A percentile compares a stretch with the other conserved stretches of the same genome.
phyloP scores from a whole-genome alignment of 2,329 filamentous ascomycete genomes.

The Epichloe elymi region DNA sequence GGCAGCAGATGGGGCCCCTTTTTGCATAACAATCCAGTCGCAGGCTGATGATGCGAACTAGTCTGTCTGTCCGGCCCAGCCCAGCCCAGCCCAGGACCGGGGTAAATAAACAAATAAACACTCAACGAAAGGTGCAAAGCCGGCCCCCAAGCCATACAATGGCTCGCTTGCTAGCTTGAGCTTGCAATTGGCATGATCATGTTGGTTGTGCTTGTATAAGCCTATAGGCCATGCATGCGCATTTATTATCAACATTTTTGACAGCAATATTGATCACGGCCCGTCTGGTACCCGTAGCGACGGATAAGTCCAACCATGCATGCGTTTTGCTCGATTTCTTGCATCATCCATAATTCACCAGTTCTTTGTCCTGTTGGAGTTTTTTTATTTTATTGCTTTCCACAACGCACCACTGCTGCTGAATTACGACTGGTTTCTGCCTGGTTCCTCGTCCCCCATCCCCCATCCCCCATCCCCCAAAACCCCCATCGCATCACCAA shows the following conservation, averaged over 20 bases:
- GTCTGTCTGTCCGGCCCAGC: background rate
- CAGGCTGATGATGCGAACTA: background rate
- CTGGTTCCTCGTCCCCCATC: background rate
- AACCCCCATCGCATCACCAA: background rate
- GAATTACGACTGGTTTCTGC: background rate
- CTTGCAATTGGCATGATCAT: too few relatives aligned
- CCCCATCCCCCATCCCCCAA: background rate
- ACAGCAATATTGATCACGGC: background rate
- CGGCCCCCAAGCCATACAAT: background rate
- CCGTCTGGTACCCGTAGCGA: slow-evolving; percentile 3
- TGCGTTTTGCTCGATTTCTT: too few relatives aligned
- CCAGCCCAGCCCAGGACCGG: background rate
- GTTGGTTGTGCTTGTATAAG: too few relatives aligned
- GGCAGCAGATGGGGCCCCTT: background rate
- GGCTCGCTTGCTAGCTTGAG: too few relatives aligned
- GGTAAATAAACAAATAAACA: slow-evolving; percentile 5
- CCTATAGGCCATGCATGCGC: too few relatives aligned
- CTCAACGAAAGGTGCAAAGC: background rate
- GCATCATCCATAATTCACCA: background rate
- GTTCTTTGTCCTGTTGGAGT: background rate
- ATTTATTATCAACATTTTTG: background rate
- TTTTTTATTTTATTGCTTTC: background rate
- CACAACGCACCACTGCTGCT: background rate
- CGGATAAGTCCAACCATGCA: background rate
- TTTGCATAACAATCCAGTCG: background rate